phyloP scores from a whole-genome alignment of 2,329 filamentous ascomycete species.

The Sphaerulina vaccinii region DNA sequence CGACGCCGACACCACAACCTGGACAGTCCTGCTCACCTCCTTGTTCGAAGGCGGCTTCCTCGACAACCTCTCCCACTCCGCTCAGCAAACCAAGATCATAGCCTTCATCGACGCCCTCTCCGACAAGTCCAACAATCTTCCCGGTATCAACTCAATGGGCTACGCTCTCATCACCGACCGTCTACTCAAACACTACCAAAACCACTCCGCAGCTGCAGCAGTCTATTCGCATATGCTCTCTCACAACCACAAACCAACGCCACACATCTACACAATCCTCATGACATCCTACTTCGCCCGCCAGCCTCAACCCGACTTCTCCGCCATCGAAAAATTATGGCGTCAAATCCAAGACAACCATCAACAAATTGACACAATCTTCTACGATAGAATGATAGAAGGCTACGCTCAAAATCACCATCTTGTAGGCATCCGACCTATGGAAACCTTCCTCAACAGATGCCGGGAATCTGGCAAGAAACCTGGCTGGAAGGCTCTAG shows the following conservation, averaged over 20 bases:
- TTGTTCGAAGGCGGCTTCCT: conserved; percentile 53
- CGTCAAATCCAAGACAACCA: conserved; percentile 39
- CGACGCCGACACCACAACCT: conserved; percentile 58
- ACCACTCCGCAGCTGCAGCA: conserved; percentile 54
- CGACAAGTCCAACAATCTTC: conserved; percentile 51
- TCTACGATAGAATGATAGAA: conserved; percentile 70
- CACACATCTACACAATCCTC: conserved; percentile 73
- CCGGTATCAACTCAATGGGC: conserved; percentile 56
- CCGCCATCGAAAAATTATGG: conserved; percentile 61
- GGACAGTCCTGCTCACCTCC: conserved; percentile 68
- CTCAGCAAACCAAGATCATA: conserved; percentile 57
- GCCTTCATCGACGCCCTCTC: conserved; percentile 57
- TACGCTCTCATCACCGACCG: conserved; percentile 71
- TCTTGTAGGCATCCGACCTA: conserved; percentile 50
- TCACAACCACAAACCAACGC: conserved; percentile 53
- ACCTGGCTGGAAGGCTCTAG: conserved; percentile 45
- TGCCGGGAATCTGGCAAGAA: conserved; percentile 43
- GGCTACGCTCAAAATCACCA: conserved; percentile 56
- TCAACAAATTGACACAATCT: conserved; percentile 50
- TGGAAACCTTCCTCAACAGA: conserved; percentile 43
- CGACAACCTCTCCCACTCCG: conserved; percentile 42
- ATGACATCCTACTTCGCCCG: conserved; percentile 63
- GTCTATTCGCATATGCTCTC: conserved; percentile 63
- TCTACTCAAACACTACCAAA: conserved; percentile 52
- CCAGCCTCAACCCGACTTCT: conserved; percentile 55